Evolutionary conservation across 2,329 filamentous ascomycete genomes (phyloP), one percentile per base, ranked within the genome.

Genomic region (Alternaria brassicae): DNA sequence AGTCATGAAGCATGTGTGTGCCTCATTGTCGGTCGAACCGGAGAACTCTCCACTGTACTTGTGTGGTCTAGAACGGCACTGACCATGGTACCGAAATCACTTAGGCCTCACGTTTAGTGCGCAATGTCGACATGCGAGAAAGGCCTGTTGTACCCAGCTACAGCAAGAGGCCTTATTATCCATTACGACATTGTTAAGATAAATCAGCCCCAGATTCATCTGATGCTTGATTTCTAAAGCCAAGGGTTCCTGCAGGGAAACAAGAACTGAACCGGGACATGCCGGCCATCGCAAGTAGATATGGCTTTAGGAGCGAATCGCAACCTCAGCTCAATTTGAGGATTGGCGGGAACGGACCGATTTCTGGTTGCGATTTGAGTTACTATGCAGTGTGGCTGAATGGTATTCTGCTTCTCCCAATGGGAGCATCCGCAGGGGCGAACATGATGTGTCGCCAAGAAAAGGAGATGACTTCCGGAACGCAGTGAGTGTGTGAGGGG

Each of bases 391-490:
- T 7, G 30, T 48, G 30, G 44, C 44, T 48, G 30, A 13, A 48
- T 48, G 19, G 3, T 30, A 48, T 48, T 36, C 28, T 1, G 25
- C 44, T n/a, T 19, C 19, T 19, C 34, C 44, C 44, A 48, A 48
- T 48, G 8, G 17, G 44, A n/a, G 44, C 30, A 23, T 48, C 25
- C 44, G n/a, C 13, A 23, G 9, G 36, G 32, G 30, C 19, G 44
- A 48, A 48, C 44, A 48, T 48, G 44, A 25, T 48, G 44, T 48
- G 28, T 48, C 30, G 44, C 44, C 30, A 48, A 48, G 44, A 9
- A 34, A 48, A 17, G 30, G 19, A 47, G 44, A 34, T 34, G 44
- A 23, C 19, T 32, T 34, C 28, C 44, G 44, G 34, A 47, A 47
- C 44, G 23, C 17, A 47, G 17, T 47, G 44, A 32, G 17, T 13